Evolutionary conservation across 768 basidiomycete genomes (phyloP).

Genomic region (Macrolepiota fuliginosa): DNA sequence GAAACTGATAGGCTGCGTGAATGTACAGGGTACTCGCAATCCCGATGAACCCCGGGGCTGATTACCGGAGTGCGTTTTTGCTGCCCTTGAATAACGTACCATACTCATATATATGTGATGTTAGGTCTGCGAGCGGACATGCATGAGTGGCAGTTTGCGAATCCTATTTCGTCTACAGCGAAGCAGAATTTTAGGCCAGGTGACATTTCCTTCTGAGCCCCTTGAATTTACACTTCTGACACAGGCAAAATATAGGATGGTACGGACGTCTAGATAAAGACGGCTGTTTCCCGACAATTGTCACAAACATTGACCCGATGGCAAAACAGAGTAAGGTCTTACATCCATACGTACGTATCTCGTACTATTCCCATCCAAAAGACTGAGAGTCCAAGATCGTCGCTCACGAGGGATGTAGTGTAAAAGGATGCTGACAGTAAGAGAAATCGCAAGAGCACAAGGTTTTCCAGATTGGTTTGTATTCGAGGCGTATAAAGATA

Average conservation of each 20-base stretch:
- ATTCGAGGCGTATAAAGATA: slow-evolving; percentile 51
- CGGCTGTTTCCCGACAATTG: slow-evolving; percentile 66
- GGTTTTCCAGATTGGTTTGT: slow-evolving; percentile 77
- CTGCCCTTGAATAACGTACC: not conserved
- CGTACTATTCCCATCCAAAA: not conserved
- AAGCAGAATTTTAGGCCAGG: slow-evolving; percentile 50
- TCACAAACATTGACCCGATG: slow-evolving; percentile 76
- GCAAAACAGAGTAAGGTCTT: slow-evolving; percentile 75
- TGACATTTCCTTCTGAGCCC: slow-evolving; percentile 19
- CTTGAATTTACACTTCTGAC: not conserved
- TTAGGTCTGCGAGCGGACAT: slow-evolving; percentile 43
- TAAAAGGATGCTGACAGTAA: slow-evolving; percentile 67
- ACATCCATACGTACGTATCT: slow-evolving; percentile 55
- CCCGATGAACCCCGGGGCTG: slow-evolving; percentile 54
- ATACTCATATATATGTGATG: not conserved
- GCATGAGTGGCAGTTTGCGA: slow-evolving; percentile 58
- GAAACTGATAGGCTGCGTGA: not conserved
- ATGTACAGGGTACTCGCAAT: slow-evolving; percentile 54
- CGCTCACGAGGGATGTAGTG: slow-evolving; percentile 40
- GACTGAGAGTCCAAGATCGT: not conserved
- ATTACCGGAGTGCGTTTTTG: slow-evolving; percentile 53
- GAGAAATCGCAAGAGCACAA: slow-evolving; percentile 78
- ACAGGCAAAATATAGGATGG: slow-evolving; percentile 26
- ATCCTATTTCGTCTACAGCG: slow-evolving; percentile 59
- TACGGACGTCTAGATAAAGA: slow-evolving; percentile 59